Evolutionary conservation across 78 protist species (phyloP).

Genomic region (Dictyostelium firmibasis): DNA sequence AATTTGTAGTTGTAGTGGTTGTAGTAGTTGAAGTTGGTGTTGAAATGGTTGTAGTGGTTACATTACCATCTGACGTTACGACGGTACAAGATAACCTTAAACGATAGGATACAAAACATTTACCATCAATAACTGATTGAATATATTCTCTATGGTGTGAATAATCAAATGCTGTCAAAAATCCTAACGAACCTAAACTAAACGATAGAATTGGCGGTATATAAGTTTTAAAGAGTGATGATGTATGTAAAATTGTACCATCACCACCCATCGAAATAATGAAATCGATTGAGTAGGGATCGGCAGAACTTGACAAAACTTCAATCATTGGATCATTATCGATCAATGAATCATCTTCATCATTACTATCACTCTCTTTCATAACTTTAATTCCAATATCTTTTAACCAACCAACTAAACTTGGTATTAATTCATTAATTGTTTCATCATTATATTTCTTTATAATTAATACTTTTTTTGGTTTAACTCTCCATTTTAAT

Average conservation of each 20-base stretch:
- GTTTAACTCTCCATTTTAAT: conserved; percentile 61
- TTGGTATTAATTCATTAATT: conserved; percentile 3
- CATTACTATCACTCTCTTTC: neutral
- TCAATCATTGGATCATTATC: neutral
- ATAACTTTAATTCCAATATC: neutral
- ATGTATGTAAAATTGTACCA: conserved; percentile 92
- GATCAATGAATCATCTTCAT: neutral
- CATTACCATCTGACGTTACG: neutral
- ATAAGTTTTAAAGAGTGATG: conserved; percentile 75
- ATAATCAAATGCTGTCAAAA: conserved; percentile 88
- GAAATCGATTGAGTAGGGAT: conserved; percentile 86
- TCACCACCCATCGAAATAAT: conserved; percentile 96
- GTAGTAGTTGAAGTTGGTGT: neutral
- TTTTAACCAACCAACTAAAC: conserved; percentile 12
- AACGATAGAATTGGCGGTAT: conserved; percentile 92
- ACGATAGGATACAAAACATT: conserved; percentile 71
- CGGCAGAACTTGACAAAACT: neutral
- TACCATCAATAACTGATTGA: conserved; percentile 67
- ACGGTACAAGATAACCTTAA: conserved; percentile 73
- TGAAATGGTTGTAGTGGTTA: neutral
- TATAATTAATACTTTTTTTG: conserved; percentile 65
- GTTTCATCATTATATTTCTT: conserved; percentile 57
- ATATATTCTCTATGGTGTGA: conserved; percentile 57
- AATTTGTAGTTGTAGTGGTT: neutral
- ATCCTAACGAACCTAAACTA: conserved; percentile 90